phyloP scores from a whole-genome alignment of 768 basidiomycete genomes.

The Punctularia strigosozonata region DNA sequence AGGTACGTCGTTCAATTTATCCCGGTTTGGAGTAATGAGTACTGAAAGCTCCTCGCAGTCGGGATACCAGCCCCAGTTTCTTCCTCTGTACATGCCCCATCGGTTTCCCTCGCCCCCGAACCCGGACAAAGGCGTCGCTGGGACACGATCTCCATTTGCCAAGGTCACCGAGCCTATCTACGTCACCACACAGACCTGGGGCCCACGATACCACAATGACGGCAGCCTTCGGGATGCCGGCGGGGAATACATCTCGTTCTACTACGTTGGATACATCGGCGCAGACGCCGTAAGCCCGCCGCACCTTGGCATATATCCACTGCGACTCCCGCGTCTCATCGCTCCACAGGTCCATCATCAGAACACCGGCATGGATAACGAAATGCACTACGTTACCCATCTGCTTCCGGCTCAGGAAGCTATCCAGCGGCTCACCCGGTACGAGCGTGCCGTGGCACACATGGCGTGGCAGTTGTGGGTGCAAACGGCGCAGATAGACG shows the following conservation, averaged over 20 bases:
- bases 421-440: conserved; percentile 14
- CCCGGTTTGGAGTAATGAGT: neutral
- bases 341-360: conserved; percentile 28
- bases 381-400: conserved; percentile 32
- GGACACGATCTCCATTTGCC: conserved; percentile 3
- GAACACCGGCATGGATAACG: conserved; percentile 48
- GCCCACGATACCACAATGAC: conserved; percentile 7
- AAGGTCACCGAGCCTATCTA: conserved; percentile 34
- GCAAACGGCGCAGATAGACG: no score
- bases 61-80: conserved; percentile 33
- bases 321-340: neutral
- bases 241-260: conserved; percentile 43
- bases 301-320: neutral
- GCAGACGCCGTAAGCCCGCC: conserved; percentile 33
- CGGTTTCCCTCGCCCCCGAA: conserved; percentile 29
- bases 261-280: conserved; percentile 42
- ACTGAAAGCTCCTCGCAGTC: conserved; percentile 22
- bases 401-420: conserved; percentile 37
- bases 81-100: conserved; percentile 31
- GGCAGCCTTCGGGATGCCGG: conserved; percentile 16
- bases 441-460: conserved; percentile 21
- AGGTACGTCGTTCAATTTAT: conserved; percentile 26
- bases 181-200: conserved; percentile 22
- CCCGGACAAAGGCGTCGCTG: no score
- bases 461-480: conserved; percentile 29